phyloP scores from a whole-genome alignment of 140 eudicot species.

The Senecio squalidus region DNA sequence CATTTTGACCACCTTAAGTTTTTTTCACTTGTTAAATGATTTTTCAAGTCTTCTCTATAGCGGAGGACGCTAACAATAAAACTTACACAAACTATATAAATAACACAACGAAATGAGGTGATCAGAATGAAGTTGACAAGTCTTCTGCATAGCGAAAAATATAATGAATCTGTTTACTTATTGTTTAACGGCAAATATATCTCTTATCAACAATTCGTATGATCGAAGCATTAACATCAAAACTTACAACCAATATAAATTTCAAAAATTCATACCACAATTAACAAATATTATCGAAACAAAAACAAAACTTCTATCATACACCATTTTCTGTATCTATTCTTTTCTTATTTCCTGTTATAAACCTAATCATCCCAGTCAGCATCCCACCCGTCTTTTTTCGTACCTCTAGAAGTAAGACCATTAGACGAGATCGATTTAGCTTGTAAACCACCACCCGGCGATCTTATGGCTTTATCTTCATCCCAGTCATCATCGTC shows the following conservation, averaged over 20 bases:
- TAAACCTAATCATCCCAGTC: conserved; percentile 69
- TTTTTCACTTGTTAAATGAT: no score
- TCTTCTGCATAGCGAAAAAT: no score
- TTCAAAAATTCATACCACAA: neutral
- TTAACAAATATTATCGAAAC: neutral
- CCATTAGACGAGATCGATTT: conserved; percentile 62
- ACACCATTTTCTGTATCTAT: conserved; percentile 24
- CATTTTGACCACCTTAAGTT: no score
- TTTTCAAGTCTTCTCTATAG: no score
- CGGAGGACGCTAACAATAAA: no score
- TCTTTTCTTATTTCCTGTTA: neutral
- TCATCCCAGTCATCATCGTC: conserved; percentile 84
- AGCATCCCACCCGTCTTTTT: conserved; percentile 63
- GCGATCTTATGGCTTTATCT: conserved; percentile 57
- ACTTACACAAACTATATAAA: no score
- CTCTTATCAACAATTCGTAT: neutral
- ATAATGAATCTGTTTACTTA: neutral
- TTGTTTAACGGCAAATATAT: conserved; percentile 3
- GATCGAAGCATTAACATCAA: neutral
- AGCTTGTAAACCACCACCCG: conserved; percentile 34
- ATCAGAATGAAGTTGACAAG: no score
- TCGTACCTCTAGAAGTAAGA: conserved; percentile 45
- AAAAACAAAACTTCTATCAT: conserved; percentile 26
- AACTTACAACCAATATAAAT: neutral
- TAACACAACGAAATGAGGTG: no score